Evolutionary conservation across 768 basidiomycete species (phyloP), one percentile per base, ranked within the genome.

Genomic region (Tylopilus rubrobrunneus): DNA sequence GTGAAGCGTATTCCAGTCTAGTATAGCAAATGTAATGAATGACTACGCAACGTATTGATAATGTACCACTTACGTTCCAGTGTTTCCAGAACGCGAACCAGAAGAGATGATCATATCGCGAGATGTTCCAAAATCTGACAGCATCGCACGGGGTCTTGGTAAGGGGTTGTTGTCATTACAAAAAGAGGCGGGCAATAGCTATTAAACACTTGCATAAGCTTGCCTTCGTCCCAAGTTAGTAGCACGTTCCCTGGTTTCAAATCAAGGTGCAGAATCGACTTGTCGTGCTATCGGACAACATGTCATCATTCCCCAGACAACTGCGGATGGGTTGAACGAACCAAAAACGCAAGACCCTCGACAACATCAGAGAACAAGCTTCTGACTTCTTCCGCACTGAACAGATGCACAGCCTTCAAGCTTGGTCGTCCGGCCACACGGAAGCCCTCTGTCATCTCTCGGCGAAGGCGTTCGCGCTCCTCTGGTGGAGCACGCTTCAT

Each of bases 51-150:
- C 34, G 8, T n/a, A n/a, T n/a, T n/a, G n/a, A n/a, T 41, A 25
- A 28, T 7, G 34, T 51, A 34, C n/a, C 4, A 79, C 89, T 66
- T 62, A 90, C 82, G 94, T 98, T 64, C 95, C 95, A 10, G 95
- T 97, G 62, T 94, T 92, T n/a, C 95, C 95, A 4, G 90, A 89
- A 23, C 95, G 81, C 15, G 77, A 71, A 12, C 82, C 73, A 17
- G 82, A 76, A 7, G 83, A 79, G 46, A 84, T 79, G 17, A 95
- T 75, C 88, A 92, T 92, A 63, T 96, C 94, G 46, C 91, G 85
- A 25, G 91, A 93, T 0, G 94, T 96, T 17, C 95, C 95, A 70
- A 98, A 98, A 62, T 98, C 95, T 2, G 92, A 92, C 17, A 98
- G 76, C 90, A 98, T 92, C 1, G 92, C 94, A 62, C 91, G 82